A percentile compares a stretch with the other conserved stretches of the same genome.
phyloP scores from a whole-genome alignment of 2,329 filamentous ascomycete genomes.

The Phialocephala subalpina region DNA sequence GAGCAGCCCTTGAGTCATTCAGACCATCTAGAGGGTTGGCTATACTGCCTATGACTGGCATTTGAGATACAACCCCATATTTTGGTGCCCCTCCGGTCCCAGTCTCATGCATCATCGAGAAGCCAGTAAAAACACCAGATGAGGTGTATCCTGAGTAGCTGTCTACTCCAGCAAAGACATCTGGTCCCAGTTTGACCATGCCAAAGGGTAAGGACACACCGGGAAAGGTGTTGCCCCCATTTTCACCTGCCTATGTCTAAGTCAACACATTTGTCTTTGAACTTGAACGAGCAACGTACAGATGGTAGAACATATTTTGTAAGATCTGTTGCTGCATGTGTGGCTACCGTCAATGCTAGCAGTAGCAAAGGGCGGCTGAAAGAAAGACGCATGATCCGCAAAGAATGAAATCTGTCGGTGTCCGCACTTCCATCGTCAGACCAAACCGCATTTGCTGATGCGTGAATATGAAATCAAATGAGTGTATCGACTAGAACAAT shows the following conservation, averaged over 20 bases:
- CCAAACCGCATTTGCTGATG: not conserved
- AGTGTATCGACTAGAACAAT: not conserved
- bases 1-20: constrained; percentile 58
- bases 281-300: constrained; percentile 20
- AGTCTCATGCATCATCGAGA: constrained; percentile 62
- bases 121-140: constrained; percentile 62
- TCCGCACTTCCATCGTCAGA: constrained; percentile 3
- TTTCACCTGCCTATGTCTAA: constrained; percentile 24
- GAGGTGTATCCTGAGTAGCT: constrained; percentile 60
- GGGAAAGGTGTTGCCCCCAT: constrained; percentile 33
- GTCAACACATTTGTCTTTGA: constrained; percentile 5
- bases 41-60: constrained; percentile 59
- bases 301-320: constrained; percentile 34
- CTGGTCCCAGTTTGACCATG: constrained; percentile 33
- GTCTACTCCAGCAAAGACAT: constrained; percentile 43
- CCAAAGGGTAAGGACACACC: constrained; percentile 35
- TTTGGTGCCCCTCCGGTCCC: constrained; percentile 75
- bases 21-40: constrained; percentile 62
- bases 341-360: constrained; percentile 3
- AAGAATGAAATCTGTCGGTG: not conserved
- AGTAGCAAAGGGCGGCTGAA: constrained; percentile 2
- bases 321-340: constrained; percentile 24
- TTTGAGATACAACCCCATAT: constrained; percentile 69
- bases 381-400: constrained; percentile 18
- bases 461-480: not conserved